phyloP scores from a whole-genome alignment of 495 filamentous ascomycete genomes.

The Penicillium longicatenatum region DNA sequence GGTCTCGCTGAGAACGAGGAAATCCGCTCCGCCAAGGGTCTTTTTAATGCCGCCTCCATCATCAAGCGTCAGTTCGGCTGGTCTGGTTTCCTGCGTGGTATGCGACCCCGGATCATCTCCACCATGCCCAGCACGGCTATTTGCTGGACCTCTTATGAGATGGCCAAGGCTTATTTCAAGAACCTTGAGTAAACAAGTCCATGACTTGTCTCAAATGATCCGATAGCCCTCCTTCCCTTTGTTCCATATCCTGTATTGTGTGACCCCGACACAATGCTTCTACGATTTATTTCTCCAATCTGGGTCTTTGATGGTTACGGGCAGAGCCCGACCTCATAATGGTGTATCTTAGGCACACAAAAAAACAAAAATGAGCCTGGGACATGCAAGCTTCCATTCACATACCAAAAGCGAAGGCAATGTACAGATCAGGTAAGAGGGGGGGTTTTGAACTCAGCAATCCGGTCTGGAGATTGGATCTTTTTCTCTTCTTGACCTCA shows the following conservation, averaged over 20 bases:
- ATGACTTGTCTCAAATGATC: background rate
- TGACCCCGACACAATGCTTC: slow-evolving; percentile 14
- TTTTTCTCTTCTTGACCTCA: slow-evolving; percentile 21
- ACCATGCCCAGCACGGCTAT: slow-evolving; percentile 99
- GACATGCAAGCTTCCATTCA: slow-evolving; percentile 8
- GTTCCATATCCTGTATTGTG: slow-evolving; percentile 9
- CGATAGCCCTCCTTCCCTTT: background rate
- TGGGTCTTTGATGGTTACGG: slow-evolving; percentile 10
- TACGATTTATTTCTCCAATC: slow-evolving; percentile 12
- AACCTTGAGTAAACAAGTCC: slow-evolving; percentile 32
- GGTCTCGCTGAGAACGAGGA: slow-evolving; percentile 79
- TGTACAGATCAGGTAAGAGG: slow-evolving; percentile 27
- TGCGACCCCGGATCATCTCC: slow-evolving; percentile 88
- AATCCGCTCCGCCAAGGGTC: slow-evolving; percentile 80
- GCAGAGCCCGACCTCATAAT: slow-evolving; percentile 18
- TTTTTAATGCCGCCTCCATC: slow-evolving; percentile 78
- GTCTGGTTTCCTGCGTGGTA: slow-evolving; percentile 86
- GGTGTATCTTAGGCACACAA: slow-evolving; percentile 11
- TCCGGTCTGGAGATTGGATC: slow-evolving; percentile 19
- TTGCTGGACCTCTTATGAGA: slow-evolving; percentile 87
- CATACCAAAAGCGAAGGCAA: slow-evolving; percentile 27
- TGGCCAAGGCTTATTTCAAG: slow-evolving; percentile 77
- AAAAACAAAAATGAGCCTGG: background rate
- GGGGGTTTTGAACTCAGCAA: slow-evolving; percentile 10
- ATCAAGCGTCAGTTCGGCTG: slow-evolving; percentile 84